Base-by-base conservation (phyloP, 345 rosid genomes). In the Laguncularia racemosa region DNA sequence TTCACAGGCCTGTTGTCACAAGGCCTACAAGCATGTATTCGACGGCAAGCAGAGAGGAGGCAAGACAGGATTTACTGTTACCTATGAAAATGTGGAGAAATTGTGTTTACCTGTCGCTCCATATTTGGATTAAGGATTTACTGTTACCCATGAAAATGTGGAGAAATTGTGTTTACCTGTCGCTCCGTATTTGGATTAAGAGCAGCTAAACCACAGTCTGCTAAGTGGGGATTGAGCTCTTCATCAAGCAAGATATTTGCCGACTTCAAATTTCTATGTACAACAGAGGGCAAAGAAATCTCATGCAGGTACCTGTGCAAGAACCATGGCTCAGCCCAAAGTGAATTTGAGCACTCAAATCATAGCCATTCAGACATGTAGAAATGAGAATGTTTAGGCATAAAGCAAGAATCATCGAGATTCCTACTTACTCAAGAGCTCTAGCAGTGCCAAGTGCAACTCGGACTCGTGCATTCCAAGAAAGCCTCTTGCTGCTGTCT, bases 391-490 rank as follows among this genome's bases (percentile, higher is more conserved):
- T 19, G 65, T 54, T 14, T 16, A 46, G 52, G 52, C 50, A 46
- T 18, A 20, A 50, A 14, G 53, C 63, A 53, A 53, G 17, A 64
- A 46, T 49, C 52, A 51, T 33, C 40, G 9, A 33, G 9, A 33
- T 33, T 33, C 4, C 11, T 33, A 84, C 97, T 58, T 93, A 93
- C 99, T 90, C 99, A 73, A 95, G 75, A 70, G 99, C 96, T 59
- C 96, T 84, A 38, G 99, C 91, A 46, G 97, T 85, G 53, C 97
- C 97, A 55, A 95, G 92, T 14, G 97, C 97, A n/a, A 90, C 93
- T 66, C 96, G 76, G 66, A 90, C 99, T 55, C 99, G 97, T 12
- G 86, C 95, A 72, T 95, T 95, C 99, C 99, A 95, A 53, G 84
- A 77, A 47, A 95, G 70, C 1, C 58, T 63, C 68, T 78, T 79